phyloP scores from a whole-genome alignment of 169 alveolate genomes.

The Cryptosporidium sp. region DNA sequence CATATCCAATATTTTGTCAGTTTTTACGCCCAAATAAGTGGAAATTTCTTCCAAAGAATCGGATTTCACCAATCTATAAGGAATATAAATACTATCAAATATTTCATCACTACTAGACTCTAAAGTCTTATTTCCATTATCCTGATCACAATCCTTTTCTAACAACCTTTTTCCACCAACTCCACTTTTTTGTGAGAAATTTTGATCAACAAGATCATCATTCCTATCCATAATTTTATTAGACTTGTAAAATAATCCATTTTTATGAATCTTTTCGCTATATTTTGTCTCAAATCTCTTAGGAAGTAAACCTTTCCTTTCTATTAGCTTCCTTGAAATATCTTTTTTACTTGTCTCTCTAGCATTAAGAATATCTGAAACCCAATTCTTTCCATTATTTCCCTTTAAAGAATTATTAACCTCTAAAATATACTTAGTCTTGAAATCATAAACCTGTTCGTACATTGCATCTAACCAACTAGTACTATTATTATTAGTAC shows the following conservation, averaged over 20 bases:
- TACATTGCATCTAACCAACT: constrained; percentile 62
- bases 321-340: constrained; percentile 5
- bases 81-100: neutral
- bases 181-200: neutral
- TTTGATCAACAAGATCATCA: neutral
- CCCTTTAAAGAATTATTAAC: constrained; percentile 7
- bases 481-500: neutral
- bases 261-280: neutral
- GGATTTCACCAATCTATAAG: neutral
- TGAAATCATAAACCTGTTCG: constrained; percentile 42
- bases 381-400: constrained; percentile 1
- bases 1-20: neutral
- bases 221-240: neutral
- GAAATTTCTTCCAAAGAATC: neutral
- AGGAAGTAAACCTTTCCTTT: neutral
- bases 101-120: neutral
- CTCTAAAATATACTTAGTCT: constrained; percentile 14
- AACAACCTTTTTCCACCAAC: neutral
- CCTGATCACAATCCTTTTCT: neutral
- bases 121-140: too few relatives aligned
- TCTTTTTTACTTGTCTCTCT: neutral
- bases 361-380: constrained; percentile 12
- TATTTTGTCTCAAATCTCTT: neutral
- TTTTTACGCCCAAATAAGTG: neutral
- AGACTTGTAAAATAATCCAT: neutral